Base-by-base conservation (phyloP, 345 rosid genomes). In the Acer saccharum region DNA sequence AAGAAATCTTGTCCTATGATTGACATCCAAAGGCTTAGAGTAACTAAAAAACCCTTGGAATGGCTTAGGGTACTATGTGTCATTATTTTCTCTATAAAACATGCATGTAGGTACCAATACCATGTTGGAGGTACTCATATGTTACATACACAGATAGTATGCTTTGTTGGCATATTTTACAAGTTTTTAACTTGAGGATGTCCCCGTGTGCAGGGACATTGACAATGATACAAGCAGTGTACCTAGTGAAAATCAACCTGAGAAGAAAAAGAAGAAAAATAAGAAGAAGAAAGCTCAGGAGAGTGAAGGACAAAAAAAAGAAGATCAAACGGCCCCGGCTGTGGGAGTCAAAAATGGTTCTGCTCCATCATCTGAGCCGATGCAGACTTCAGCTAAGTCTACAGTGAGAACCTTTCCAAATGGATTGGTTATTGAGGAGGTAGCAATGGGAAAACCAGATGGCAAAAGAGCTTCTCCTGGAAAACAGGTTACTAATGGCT, bases 401-500 rank as follows among this genome's bases (percentile, higher is more conserved):
- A 91, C 94, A 72, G 82, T 77, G 74, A 88, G 97, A 81, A 89
- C 93, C 68, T 93, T 86, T 79, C 81, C 95, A 6, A 94, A 94
- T 80, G 99, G 99, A 58, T 87, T 97, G 79, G 86, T 89, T 72
- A 88, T 97, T 61, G 93, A 97, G 85, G 97, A 94, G 84, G 50
- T 97, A 73, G 82, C 77, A 71, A 90, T 97, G 92, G 97, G 99
- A 79, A 90, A 86, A 83, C 98, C 99, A 17, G 90, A 91, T 79
- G 97, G 92, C 72, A 94, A 86, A 88, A 90, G 86, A 82, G 99
- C 99, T 79, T 79, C 88, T 69, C 94, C 91, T 71, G 98, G 98
- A 73, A 88, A 85, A 64, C 83, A 82, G 97, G 99, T 93, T 46
- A 41, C 69, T 43, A 65, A 50, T 73, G 57, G 32, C 57, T 21